phyloP scores from a whole-genome alignment of 495 filamentous ascomycete species.

The Daldinia childiae region DNA sequence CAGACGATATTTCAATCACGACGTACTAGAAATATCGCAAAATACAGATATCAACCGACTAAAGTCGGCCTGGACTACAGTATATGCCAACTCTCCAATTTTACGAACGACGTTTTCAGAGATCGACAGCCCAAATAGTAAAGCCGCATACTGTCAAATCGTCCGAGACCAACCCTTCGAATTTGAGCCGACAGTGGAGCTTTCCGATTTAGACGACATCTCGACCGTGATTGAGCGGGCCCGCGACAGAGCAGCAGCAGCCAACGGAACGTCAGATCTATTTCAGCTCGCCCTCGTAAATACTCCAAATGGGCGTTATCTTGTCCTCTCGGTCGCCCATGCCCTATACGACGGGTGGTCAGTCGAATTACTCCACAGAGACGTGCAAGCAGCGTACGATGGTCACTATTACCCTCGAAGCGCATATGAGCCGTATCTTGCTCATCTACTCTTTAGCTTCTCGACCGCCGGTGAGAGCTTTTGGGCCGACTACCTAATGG shows the following conservation, averaged over 20 bases:
- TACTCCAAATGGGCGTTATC: slow-evolving; percentile 50
- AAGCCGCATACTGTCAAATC: slow-evolving; percentile 71
- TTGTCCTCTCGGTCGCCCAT: slow-evolving; percentile 78
- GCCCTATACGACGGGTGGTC: slow-evolving; percentile 85
- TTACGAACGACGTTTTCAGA: slow-evolving; percentile 76
- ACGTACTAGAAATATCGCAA: slow-evolving; percentile 65
- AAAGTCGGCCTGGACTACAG: slow-evolving; percentile 66
- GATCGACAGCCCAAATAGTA: slow-evolving; percentile 64
- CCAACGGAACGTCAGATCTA: slow-evolving; percentile 42
- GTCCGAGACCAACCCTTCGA: slow-evolving; percentile 51
- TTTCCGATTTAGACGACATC: slow-evolving; percentile 43
- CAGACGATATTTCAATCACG: slow-evolving; percentile 81
- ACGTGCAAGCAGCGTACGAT: slow-evolving; percentile 68
- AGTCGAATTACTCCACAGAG: slow-evolving; percentile 69
- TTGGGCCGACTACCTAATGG: slow-evolving; percentile 68
- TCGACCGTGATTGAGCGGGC: slow-evolving; percentile 42
- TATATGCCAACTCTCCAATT: slow-evolving; percentile 70
- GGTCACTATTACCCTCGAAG: slow-evolving; percentile 52
- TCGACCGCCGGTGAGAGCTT: slow-evolving; percentile 58
- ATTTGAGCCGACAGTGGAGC: slow-evolving; percentile 20
- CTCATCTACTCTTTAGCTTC: slow-evolving; percentile 52
- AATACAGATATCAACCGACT: slow-evolving; percentile 62
- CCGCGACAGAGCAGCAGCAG: slow-evolving; percentile 40
- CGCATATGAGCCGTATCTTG: slow-evolving; percentile 58
- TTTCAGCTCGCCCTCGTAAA: slow-evolving; percentile 56